Conservation (phyloP, 306 rosid genomes). For the Myrica gale region DNA sequence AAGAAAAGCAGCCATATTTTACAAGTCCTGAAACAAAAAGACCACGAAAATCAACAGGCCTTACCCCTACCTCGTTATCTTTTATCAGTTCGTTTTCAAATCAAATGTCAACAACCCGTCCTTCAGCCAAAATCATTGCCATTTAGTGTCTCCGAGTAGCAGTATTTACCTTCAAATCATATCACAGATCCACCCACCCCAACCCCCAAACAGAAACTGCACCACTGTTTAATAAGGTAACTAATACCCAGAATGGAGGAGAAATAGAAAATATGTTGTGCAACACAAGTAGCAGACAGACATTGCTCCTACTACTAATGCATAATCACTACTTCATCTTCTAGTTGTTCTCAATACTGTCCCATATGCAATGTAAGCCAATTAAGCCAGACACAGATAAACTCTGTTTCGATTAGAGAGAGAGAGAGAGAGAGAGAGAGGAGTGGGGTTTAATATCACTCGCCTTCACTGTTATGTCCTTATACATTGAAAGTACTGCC, state of each 20-base stretch:
- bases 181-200: background rate
- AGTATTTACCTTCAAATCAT: background rate
- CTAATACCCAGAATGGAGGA: background rate
- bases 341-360: background rate
- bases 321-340: background rate
- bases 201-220: background rate
- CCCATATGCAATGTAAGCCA: background rate
- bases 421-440: background rate
- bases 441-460: constrained; percentile 17
- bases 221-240: background rate
- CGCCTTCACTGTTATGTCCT: constrained; percentile 66
- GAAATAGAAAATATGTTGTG: background rate
- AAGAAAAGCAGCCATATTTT: background rate
- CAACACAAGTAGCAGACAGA: background rate
- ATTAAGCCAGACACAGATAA: background rate
- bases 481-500: constrained; percentile 74
- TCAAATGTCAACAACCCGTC: background rate
- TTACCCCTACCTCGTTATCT: background rate
- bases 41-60: background rate
- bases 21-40: background rate
- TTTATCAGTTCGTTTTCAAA: background rate
- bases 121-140: background rate
- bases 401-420: background rate
- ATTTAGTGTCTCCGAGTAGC: background rate
- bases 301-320: background rate